A percentile compares a stretch with the other conserved stretches of the same genome.
phyloP scores from a whole-genome alignment of 2,329 filamentous ascomycete genomes.

The Pseudogymnoascus sp. region DNA sequence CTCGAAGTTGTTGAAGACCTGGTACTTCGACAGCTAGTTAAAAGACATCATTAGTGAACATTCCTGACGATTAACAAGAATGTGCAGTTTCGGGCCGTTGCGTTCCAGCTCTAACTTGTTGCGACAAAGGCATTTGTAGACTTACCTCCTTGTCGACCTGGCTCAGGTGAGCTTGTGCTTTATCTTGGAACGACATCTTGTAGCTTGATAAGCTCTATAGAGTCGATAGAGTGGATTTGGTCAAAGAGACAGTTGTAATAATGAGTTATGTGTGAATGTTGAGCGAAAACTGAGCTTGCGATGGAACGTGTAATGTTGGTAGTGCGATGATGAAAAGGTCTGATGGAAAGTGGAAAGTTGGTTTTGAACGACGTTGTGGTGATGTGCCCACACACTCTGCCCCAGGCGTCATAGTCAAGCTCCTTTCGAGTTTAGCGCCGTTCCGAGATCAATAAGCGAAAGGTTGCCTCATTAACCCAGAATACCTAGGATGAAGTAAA shows the following conservation, averaged over 20 bases:
- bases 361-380: slow-evolving; percentile 4
- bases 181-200: slow-evolving; percentile 67
- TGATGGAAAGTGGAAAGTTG: slow-evolving; percentile 8
- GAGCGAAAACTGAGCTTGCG: slow-evolving; percentile 2
- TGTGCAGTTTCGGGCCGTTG: neutral
- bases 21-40: slow-evolving; percentile 73
- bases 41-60: slow-evolving; percentile 15
- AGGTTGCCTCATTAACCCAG: slow-evolving; percentile 12
- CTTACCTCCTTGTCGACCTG: slow-evolving; percentile 77
- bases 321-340: slow-evolving; percentile 7
- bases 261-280: slow-evolving; percentile 24
- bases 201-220: slow-evolving; percentile 12
- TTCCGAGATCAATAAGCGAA: slow-evolving; percentile 11
- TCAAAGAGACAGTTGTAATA: slow-evolving; percentile 11
- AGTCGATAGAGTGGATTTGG: neutral
- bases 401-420: slow-evolving; percentile 8
- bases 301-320: slow-evolving; percentile 3
- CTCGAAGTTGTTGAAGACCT: slow-evolving; percentile 74
- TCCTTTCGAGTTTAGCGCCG: slow-evolving; percentile 9
- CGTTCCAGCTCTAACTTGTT: neutral
- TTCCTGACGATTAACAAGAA: neutral
- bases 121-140: slow-evolving; percentile 18
- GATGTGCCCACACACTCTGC: slow-evolving; percentile 8
- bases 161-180: slow-evolving; percentile 65
- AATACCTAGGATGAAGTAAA: slow-evolving; percentile 8